A percentile compares a stretch with the other conserved stretches of the same genome.
phyloP scores from a whole-genome alignment of 2,329 filamentous ascomycete genomes.

The Fusarium sp. region DNA sequence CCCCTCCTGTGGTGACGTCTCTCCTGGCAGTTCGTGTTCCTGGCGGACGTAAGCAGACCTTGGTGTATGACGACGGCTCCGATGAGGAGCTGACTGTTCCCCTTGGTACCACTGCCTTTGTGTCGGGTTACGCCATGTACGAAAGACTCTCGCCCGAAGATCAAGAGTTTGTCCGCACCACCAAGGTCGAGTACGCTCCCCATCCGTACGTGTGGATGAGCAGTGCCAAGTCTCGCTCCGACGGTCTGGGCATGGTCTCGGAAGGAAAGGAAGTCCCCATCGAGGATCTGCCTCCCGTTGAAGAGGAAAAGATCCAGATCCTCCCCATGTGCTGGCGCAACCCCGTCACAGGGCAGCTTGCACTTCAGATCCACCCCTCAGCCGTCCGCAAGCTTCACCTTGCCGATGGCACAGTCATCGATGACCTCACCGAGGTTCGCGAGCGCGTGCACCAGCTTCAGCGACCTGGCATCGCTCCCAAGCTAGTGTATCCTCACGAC shows the following conservation, averaged over 20 bases:
- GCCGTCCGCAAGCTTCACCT: slow-evolving; percentile 78
- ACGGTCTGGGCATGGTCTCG: slow-evolving; percentile 78
- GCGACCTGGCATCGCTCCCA: slow-evolving; percentile 77
- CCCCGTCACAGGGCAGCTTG: slow-evolving; percentile 75
- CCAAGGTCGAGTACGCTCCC: slow-evolving; percentile 79
- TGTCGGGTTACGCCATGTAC: slow-evolving; percentile 78
- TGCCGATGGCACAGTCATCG: slow-evolving; percentile 74
- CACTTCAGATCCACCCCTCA: slow-evolving; percentile 80
- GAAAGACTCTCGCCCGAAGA: slow-evolving; percentile 73
- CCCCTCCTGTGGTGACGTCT: slow-evolving; percentile 79
- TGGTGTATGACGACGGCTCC: slow-evolving; percentile 80
- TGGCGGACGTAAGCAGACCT: slow-evolving; percentile 71
- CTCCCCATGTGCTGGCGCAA: slow-evolving; percentile 85
- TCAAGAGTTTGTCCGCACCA: slow-evolving; percentile 74
- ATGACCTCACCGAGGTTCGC: slow-evolving; percentile 74
- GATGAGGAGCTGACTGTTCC: slow-evolving; percentile 75
- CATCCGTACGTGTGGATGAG: slow-evolving; percentile 90
- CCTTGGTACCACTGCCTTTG: slow-evolving; percentile 82
- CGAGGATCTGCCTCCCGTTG: slow-evolving; percentile 72
- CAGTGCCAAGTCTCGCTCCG: slow-evolving; percentile 71
- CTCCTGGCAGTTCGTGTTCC: slow-evolving; percentile 81
- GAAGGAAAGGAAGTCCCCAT: slow-evolving; percentile 72
- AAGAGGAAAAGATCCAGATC: slow-evolving; percentile 75
- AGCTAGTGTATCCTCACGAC: slow-evolving; percentile 78
- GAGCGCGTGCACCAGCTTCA: slow-evolving; percentile 78